Base-by-base conservation (phyloP, 2,329 filamentous ascomycete genomes). In the Aureobasidium lini region DNA sequence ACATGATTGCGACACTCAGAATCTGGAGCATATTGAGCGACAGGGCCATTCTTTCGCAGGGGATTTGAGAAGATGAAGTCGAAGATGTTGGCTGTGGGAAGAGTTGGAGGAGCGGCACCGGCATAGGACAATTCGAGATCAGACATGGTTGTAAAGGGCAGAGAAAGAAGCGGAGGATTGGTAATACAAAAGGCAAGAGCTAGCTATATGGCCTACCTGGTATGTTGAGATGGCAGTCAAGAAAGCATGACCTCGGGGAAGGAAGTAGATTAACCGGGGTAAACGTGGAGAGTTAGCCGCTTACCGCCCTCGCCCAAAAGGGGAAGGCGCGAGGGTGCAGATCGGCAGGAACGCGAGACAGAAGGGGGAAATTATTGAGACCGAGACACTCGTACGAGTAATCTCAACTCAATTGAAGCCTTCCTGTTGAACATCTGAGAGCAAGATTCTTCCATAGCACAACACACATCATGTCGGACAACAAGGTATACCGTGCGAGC, bases 401-500 rank as follows among this genome's bases (percentile, higher is more conserved):
- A 57, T 57, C 29, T 57, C 53, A 39, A 15, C 10, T 18, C 53
- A 47, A 57, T 31, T 57, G 32, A 47, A 46, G 42, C 8, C 18
- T 44, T 28, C 31, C 28, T 28, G 13, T 29, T 18, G 15, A 15
- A 10, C 8, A 6, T 16, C 18, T 15, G 37, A 18, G 37, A 7
- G n/a, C 16, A 10, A 8, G 16, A 36, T 4, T 31, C n/a, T 16
- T 34, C n/a, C 11, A 34, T 11, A 37, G 3, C 16, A 16, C 4
- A 4, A 39, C 43, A 37, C 31, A 39, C 53, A 47, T 6, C 4
- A 78, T 78, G 75, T 66, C 75, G 42, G 71, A 74, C 58, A 68
- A 68, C 44, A 74, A 76, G 40, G 82, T 97, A 69, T 92, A 95
- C 79, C 88, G 91, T 69, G 90, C 94, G 67, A 96, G 89, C 79